Percentiles rank a stretch among this genome's conserved stretches.
These are phyloP conservation scores for Rhododendron mucronatum DNA, from an alignment of 148 eudicot genomes.

Conservation along the genomic window DNA sequence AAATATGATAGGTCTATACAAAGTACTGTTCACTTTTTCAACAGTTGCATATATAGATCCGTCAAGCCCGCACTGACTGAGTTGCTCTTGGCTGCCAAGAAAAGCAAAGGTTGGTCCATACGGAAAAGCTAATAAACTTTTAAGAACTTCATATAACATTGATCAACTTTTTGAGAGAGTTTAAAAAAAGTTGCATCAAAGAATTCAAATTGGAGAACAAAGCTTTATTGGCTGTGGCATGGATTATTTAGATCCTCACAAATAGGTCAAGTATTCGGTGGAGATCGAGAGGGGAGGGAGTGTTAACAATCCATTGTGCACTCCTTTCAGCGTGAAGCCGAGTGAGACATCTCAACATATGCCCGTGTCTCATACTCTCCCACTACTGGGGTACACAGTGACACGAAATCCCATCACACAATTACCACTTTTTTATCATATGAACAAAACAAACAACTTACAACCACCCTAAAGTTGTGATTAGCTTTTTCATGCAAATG, in stretches of 20 bases:
- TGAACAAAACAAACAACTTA: too few species aligned
- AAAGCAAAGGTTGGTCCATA: conserved; percentile 5
- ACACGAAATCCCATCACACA: too few species aligned
- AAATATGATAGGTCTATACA: not conserved
- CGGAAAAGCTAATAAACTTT: not conserved
- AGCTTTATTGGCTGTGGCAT: not conserved
- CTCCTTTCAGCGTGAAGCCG: not conserved
- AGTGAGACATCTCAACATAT: not conserved
- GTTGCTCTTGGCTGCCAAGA: conserved; percentile 63
- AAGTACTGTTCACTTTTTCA: conserved; percentile 52
- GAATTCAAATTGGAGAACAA: not conserved
- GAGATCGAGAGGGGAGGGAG: too few species aligned
- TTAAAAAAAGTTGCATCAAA: not conserved
- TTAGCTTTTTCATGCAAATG: too few species aligned
- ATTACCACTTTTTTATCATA: too few species aligned
- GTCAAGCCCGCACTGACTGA: conserved; percentile 70
- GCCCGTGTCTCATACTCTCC: not conserved
- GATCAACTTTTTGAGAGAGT: not conserved
- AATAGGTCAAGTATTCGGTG: not conserved
- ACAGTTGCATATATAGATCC: conserved; percentile 66
- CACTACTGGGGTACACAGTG: not conserved
- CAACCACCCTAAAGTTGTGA: too few species aligned
- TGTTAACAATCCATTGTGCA: not conserved
- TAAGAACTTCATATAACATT: not conserved
- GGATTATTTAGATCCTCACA: not conserved